These are phyloP conservation scores for Salvia miltiorrhiza DNA, from an alignment of 257 asterid genomes.

Conservation along the genomic window DNA sequence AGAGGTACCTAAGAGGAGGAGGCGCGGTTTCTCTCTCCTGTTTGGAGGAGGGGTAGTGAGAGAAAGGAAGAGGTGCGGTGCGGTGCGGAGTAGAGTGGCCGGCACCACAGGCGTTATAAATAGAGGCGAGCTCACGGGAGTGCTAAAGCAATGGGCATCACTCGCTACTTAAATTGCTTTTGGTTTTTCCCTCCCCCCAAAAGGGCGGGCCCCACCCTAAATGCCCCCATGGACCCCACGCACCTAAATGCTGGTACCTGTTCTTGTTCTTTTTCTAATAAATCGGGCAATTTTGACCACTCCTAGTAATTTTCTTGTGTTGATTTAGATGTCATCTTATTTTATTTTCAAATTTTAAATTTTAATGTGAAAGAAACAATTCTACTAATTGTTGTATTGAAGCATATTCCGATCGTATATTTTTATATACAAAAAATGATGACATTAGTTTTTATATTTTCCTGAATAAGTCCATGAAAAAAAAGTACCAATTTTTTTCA, in stretches of 20 bases:
- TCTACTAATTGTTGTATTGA: background rate
- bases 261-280: background rate
- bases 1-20: constrained; percentile 22
- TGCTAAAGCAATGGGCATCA: constrained; percentile 6
- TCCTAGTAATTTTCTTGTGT: background rate
- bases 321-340: background rate
- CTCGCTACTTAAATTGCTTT: constrained; percentile 23
- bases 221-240: constrained; percentile 7
- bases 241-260: background rate
- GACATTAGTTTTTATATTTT: too few relatives aligned
- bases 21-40: background rate
- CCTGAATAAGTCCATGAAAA: too few relatives aligned
- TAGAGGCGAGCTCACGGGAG: constrained; percentile 13
- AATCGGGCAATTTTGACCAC: background rate
- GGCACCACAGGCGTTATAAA: constrained; percentile 6
- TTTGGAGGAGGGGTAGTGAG: background rate
- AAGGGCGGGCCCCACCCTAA: constrained; percentile 18
- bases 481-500: too few relatives aligned
- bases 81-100: background rate
- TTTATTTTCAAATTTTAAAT: too few relatives aligned
- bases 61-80: background rate
- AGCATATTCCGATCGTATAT: background rate
- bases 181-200: background rate
- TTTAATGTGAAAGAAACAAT: too few relatives aligned
- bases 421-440: background rate